phyloP scores from a whole-genome alignment of 2,329 filamentous ascomycete genomes.

The Aspergillus neoniger region DNA sequence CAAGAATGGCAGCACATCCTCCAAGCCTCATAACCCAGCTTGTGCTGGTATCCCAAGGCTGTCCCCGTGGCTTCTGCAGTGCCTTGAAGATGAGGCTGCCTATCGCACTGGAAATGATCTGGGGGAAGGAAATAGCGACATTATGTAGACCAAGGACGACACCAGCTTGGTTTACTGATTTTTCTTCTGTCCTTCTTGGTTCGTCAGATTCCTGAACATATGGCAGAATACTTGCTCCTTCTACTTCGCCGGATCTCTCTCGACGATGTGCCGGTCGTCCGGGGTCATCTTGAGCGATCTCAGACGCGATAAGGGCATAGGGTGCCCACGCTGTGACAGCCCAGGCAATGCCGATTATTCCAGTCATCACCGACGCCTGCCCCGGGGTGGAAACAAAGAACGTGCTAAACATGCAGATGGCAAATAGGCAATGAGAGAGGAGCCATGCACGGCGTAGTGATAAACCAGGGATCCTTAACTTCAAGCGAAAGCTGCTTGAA shows the following conservation, averaged over 20 bases:
- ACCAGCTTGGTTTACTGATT: constrained; percentile 2
- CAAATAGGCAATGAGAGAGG: constrained; percentile 74
- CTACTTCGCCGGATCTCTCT: neutral
- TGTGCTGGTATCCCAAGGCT: constrained; percentile 10
- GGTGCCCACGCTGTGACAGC: constrained; percentile 88
- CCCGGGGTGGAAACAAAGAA: constrained; percentile 70
- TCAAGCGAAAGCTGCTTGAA: neutral
- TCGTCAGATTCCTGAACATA: constrained; percentile 4
- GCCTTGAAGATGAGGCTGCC: constrained; percentile 8
- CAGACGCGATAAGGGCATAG: constrained; percentile 86
- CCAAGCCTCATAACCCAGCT: constrained; percentile 10
- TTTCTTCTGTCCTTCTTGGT: neutral
- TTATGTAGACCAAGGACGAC: constrained; percentile 8
- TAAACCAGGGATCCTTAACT: constrained; percentile 2
- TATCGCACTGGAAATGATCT: constrained; percentile 8
- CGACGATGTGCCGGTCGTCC: neutral
- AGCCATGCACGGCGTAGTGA: constrained; percentile 86
- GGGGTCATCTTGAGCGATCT: constrained; percentile 40
- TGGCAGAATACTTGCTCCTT: neutral
- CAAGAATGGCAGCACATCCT: constrained; percentile 7
- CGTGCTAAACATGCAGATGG: constrained; percentile 74
- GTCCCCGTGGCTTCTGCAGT: constrained; percentile 8
- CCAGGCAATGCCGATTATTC: constrained; percentile 82
- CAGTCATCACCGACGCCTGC: constrained; percentile 72
- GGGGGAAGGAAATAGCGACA: constrained; percentile 9